Conservation (phyloP, 441 rosid species). For the Omphalea diandra region DNA sequence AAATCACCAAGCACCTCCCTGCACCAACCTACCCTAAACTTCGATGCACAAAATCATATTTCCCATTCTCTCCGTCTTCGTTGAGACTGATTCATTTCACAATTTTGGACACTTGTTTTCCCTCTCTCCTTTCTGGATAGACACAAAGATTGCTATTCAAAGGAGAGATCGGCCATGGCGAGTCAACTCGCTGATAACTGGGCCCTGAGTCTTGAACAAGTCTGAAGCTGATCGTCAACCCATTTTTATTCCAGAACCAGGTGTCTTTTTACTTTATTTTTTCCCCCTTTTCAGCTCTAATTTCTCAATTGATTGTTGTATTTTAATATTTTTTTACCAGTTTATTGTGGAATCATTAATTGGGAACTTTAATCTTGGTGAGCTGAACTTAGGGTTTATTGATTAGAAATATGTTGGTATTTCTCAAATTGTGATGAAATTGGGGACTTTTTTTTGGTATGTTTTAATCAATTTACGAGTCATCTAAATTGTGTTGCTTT, state of each 20-base stretch:
- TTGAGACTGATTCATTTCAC: constrained; percentile 2
- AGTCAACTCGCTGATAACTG: constrained; percentile 33
- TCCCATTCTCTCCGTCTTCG: not conserved
- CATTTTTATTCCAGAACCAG: constrained; percentile 13
- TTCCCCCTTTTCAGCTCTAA: constrained; percentile 8
- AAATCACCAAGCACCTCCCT: not conserved
- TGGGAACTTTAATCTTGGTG: constrained; percentile 19
- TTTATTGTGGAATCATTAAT: not conserved
- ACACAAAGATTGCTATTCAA: constrained; percentile 22
- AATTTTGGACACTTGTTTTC: not conserved
- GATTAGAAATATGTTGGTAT: not conserved
- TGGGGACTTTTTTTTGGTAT: not conserved
- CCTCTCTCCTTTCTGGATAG: constrained; percentile 6
- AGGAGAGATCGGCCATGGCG: constrained; percentile 18
- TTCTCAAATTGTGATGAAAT: constrained; percentile 15
- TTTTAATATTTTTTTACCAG: not conserved
- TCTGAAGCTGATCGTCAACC: constrained; percentile 22
- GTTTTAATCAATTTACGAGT: not conserved
- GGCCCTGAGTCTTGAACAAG: constrained; percentile 20
- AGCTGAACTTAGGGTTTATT: constrained; percentile 24
- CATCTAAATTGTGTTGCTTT: constrained; percentile 16
- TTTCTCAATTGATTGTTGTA: not conserved
- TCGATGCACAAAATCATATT: not conserved
- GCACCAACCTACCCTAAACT: not conserved
- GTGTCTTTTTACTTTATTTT: constrained; percentile 3